Evolutionary conservation across 441 rosid species (phyloP), one percentile per base, ranked within the genome.

Genomic region (Pelargonium fulgidum): DNA sequence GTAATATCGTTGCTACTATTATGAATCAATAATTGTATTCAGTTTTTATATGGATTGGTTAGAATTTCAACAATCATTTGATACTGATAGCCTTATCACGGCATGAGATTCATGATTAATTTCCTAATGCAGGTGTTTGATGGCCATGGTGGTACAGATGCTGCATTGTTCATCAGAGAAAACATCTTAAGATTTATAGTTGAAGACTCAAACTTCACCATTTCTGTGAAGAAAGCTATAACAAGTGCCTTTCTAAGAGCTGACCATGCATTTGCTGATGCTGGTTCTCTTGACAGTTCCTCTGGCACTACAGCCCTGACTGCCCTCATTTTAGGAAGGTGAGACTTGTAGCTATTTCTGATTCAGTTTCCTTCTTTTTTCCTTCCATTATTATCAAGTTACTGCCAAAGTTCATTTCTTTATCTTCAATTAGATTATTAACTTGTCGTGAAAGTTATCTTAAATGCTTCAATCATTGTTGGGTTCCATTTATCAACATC

Each of bases 91-190:
- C 47, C 47, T 42, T 42, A 42, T 42, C 47, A 42, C 2, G 47
- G 39, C 44, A 65, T 63, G 72, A 19, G 62, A 11, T 16, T 64
- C 58, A 67, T 76, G 69, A 79, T 54, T 42, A 70, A 67, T 58
- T 39, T 64, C 61, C 13, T 33, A 70, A 52, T 74, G 26, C 22
- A 54, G 61, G 61, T 54, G 16, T 71, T 78, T 64, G 92, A 87
- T 75, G 92, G 92, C 65, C 92, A 87, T 76, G 92, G 88, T 63
- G 92, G 90, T 71, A 76, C 90, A n/a, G 89, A 85, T 77, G 92
- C 92, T 64, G 88, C 92, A 9, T 72, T 86, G 0, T 87, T 79
- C 26, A 48, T 83, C 3, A 73, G 78, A 19, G 65, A 78, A 69
- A 85, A 87, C 48, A 78, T 79, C 1, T 65, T 85, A n/a, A 83